Percentiles rank a stretch among this genome's conserved stretches.
Conservation (phyloP, 2,329 filamentous ascomycete genomes). For the Penicillium sp. region DNA sequence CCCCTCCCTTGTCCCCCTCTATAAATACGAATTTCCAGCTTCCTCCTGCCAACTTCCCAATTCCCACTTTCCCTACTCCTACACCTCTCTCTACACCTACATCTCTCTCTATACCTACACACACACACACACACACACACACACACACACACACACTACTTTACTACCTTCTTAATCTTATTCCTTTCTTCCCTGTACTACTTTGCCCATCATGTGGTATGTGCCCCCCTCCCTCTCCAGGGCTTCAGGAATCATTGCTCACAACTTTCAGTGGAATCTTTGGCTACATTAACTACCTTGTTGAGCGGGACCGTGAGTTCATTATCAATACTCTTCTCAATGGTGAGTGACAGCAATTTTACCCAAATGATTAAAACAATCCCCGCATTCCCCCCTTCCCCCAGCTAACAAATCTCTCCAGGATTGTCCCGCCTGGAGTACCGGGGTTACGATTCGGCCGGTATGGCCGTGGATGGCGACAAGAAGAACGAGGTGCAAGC, state of each 20-base stretch:
- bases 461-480: conserved; percentile 92
- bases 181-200: not conserved
- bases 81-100: not conserved
- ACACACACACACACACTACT: not conserved
- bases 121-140: too few relatives aligned
- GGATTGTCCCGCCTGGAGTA: conserved; percentile 95
- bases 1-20: conserved; percentile 23
- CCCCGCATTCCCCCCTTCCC: conserved; percentile 1
- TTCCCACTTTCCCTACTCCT: not conserved
- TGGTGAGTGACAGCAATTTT: conserved; percentile 53
- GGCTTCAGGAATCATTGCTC: not conserved
- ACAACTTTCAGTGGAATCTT: conserved; percentile 50
- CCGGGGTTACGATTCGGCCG: conserved; percentile 96
- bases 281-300: conserved; percentile 98
- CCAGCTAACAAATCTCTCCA: conserved; percentile 38
- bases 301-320: conserved; percentile 97
- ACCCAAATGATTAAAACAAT: not conserved
- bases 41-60: not conserved
- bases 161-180: not conserved
- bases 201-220: conserved; percentile 36
- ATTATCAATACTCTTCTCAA: conserved; percentile 96
- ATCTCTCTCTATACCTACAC: not conserved
- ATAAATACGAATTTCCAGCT: conserved; percentile 22
- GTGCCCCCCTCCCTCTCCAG: conserved; percentile 4
- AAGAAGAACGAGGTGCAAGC: conserved; percentile 98